Conservation (phyloP, 2,329 filamentous ascomycete genomes). For the Graphium sp. region DNA sequence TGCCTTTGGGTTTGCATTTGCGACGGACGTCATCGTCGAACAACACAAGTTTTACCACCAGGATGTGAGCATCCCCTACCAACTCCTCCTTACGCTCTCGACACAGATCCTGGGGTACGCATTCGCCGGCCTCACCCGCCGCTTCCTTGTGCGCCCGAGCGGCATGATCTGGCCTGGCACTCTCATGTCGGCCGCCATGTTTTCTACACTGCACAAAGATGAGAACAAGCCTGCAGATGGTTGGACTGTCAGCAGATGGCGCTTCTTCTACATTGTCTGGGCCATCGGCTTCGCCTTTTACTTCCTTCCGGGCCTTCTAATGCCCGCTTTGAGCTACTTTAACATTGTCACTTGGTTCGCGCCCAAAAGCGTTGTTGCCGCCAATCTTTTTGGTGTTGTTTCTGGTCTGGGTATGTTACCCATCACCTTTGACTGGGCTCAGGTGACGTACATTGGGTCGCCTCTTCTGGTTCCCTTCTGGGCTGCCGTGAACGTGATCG, state of each 20-base stretch:
- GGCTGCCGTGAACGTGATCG: constrained; percentile 73
- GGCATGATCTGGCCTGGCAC: constrained; percentile 90
- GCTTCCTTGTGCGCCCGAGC: constrained; percentile 68
- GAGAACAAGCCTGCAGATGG: constrained; percentile 69
- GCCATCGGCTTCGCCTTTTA: constrained; percentile 61
- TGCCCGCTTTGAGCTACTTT: constrained; percentile 78
- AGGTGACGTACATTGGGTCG: constrained; percentile 77
- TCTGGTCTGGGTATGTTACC: constrained; percentile 74
- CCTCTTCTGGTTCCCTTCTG: constrained; percentile 73
- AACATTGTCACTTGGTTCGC: constrained; percentile 81
- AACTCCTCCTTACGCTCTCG: constrained; percentile 67
- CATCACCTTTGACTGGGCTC: constrained; percentile 81
- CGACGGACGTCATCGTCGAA: constrained; percentile 79
- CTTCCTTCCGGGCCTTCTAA: constrained; percentile 66
- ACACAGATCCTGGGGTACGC: constrained; percentile 79
- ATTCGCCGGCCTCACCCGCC: constrained; percentile 65
- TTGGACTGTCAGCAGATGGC: constrained; percentile 69
- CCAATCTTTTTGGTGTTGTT: constrained; percentile 74
- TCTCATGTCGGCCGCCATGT: constrained; percentile 79
- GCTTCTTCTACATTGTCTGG: constrained; percentile 68
- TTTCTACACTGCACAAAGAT: constrained; percentile 69
- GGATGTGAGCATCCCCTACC: constrained; percentile 58
- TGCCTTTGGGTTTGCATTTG: constrained; percentile 78
- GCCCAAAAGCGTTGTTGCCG: constrained; percentile 69
- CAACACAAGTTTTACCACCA: constrained; percentile 83